phyloP scores from a whole-genome alignment of 352 stramenopile species.

The Pythium myriotylum region DNA sequence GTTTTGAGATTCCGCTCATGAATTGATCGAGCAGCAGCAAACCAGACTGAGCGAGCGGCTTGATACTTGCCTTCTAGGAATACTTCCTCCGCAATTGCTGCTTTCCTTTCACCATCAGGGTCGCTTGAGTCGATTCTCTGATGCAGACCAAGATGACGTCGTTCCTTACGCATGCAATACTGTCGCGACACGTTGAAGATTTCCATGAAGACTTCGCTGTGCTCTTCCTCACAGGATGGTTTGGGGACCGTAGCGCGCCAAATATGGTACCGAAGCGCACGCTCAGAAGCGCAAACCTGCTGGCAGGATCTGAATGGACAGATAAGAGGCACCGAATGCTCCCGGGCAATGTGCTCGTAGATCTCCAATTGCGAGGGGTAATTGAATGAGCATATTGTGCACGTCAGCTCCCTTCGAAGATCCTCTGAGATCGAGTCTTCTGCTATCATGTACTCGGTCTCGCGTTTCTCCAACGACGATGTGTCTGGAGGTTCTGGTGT shows the following conservation, averaged over 20 bases:
- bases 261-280: constrained; percentile 75
- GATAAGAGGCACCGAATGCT: constrained; percentile 63
- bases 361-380: constrained; percentile 30
- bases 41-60: constrained; percentile 50
- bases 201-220: constrained; percentile 69
- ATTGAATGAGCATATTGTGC: constrained; percentile 45
- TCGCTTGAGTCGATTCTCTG: constrained; percentile 25
- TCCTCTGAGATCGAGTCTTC: constrained; percentile 41
- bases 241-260: constrained; percentile 65
- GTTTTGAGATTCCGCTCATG: constrained; percentile 45
- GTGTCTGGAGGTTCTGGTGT: constrained; percentile 47
- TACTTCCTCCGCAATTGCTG: constrained; percentile 49
- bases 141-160: constrained; percentile 44
- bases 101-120: constrained; percentile 26
- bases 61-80: constrained; percentile 72
- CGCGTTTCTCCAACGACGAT: constrained; percentile 35
- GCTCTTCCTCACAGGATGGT: constrained; percentile 53
- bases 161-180: constrained; percentile 75
- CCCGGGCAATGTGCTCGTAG: constrained; percentile 61
- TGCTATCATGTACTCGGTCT: constrained; percentile 38
- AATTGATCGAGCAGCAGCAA: constrained; percentile 34
- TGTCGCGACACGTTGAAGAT: constrained; percentile 74
- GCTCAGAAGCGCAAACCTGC: constrained; percentile 70
- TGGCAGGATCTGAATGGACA: constrained; percentile 72
- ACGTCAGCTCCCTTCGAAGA: constrained; percentile 44